Evolutionary conservation across 2,329 filamentous ascomycete species (phyloP), one percentile per base, ranked within the genome.

Genomic region (Myriangium duriaei): DNA sequence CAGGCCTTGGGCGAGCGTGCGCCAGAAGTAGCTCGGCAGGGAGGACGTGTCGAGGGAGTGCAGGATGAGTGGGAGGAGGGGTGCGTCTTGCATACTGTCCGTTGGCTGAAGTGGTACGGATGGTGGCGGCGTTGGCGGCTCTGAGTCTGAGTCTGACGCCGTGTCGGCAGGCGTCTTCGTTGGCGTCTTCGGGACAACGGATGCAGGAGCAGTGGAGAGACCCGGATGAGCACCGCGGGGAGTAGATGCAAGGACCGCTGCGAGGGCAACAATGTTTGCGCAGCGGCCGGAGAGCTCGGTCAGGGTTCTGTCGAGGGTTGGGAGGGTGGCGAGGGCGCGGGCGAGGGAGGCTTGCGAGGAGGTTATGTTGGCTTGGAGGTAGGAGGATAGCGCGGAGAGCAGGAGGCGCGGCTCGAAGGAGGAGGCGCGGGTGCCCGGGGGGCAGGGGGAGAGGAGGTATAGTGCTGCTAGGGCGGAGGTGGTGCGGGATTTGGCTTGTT

Each of bases 11-110:
- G 91, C 91, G 51, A 96, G 72, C 6, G 81, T 82, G 37, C 91
- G 73, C 86, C 91, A 98, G 62, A 94, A 98, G 57, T 88, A 93
- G 1, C 82, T 88, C 1, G 85, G 76, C 11, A 98, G 65, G 2
- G 83, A 91, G 0, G 82, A 76, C 0, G 86, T 94, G 58, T 96
- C 91, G 5, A 98, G 72, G n/a, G 79, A 68, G 9, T 72, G 64
- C 6, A 93, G 71, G 4, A 58, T 47, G 0, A 94, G 64, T 0
- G 79, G 79, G 14, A 39, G 36, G 30, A 39, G 36, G 9, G 36
- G 36, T 4, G 15, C 4, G 32, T 29, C 12, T 30, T 79, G 72
- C 0, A 95, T 68, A 30, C 95, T 70, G 41, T 73, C 73, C 33
- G 51, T 40, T 17, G 51, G 40, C 17, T 54, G 52, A 9, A 35